phyloP scores from a whole-genome alignment of 768 basidiomycete genomes.

The Mrakia blollopis region DNA sequence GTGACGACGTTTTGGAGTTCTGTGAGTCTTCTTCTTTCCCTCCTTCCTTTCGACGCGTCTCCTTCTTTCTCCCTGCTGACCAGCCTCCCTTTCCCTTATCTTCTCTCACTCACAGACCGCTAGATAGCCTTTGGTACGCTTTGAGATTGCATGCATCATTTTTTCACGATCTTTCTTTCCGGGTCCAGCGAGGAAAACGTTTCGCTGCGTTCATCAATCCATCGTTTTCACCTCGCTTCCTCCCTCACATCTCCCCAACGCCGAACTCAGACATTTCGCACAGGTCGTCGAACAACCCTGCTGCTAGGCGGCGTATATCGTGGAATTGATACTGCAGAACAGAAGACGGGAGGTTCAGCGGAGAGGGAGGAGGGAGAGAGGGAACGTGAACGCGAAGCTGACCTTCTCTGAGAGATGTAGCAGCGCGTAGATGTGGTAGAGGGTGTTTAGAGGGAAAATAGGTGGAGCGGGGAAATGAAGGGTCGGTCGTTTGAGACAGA shows the following conservation, averaged over 20 bases:
- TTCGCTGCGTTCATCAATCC: too few species aligned
- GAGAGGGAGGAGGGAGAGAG: background rate
- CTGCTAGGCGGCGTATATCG: background rate
- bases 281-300: background rate
- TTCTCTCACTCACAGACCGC: too few species aligned
- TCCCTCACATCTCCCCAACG: background rate
- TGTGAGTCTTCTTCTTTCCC: slow-evolving; percentile 41
- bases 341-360: too few species aligned
- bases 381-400: background rate
- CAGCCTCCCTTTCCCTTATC: too few species aligned
- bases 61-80: background rate
- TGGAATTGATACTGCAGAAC: background rate
- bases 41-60: background rate
- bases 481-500: too few species aligned
- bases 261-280: background rate
- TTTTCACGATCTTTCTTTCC: too few species aligned
- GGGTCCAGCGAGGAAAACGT: too few species aligned
- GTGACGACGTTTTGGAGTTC: slow-evolving; percentile 95
- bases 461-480: background rate
- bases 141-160: too few species aligned
- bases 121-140: too few species aligned
- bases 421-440: background rate
- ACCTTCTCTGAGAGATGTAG: background rate
- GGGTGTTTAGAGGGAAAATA: too few species aligned
- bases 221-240: too few species aligned